phyloP scores from a whole-genome alignment of 805 yeast genomes.

The Saccharomycopsis babjevae region DNA sequence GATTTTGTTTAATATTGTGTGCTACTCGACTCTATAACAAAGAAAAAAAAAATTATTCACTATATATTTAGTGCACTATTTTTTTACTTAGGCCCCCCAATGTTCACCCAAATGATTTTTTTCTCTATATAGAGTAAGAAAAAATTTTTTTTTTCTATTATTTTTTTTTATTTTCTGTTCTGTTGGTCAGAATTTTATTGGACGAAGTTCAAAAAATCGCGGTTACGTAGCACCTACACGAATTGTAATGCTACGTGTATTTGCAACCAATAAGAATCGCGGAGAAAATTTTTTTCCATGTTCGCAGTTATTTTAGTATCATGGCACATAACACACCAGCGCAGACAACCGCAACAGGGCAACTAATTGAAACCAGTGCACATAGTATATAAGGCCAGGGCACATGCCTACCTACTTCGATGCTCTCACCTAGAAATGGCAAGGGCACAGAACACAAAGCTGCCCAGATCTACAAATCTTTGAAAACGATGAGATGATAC shows the following conservation, averaged over 20 bases:
- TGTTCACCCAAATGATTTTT: background rate
- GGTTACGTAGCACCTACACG: background rate
- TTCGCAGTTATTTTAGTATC: too few species aligned
- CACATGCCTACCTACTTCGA: too few species aligned
- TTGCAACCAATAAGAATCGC: background rate
- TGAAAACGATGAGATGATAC: too few species aligned
- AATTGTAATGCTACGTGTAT: background rate
- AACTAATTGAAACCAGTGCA: too few species aligned
- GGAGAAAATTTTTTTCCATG: background rate
- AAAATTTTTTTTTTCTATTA: background rate
- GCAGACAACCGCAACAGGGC: too few species aligned
- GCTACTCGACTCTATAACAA: background rate
- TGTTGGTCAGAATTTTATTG: constrained; percentile 1
- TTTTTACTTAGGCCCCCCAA: constrained; percentile 1
- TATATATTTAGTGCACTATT: background rate
- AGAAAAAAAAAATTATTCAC: background rate
- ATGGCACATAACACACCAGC: too few species aligned
- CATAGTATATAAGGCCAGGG: too few species aligned
- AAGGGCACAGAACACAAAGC: background rate
- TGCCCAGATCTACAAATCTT: background rate
- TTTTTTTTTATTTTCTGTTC: background rate
- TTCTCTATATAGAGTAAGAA: background rate
- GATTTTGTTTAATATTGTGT: background rate
- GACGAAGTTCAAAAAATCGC: background rate
- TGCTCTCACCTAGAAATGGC: background rate